Percentiles rank a stretch among this genome's conserved stretches.
Evolutionary conservation across 2,329 filamentous ascomycete species (phyloP).

Genomic region (Dendryphion nanum): DNA sequence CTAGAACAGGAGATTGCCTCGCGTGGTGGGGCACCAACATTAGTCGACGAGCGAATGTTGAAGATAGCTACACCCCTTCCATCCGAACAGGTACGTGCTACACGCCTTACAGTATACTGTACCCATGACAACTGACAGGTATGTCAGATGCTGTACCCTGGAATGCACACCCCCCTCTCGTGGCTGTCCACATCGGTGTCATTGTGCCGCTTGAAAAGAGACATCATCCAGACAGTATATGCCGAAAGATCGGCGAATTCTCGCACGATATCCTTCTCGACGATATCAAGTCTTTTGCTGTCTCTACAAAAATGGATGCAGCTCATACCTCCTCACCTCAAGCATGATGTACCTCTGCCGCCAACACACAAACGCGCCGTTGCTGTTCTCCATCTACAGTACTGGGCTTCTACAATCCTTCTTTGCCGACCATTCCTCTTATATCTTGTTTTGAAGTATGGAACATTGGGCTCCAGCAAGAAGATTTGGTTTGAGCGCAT

Average conservation of each 20-base stretch:
- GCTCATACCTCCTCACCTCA: slow-evolving; percentile 32
- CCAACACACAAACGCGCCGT: slow-evolving; percentile 36
- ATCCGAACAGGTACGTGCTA: slow-evolving; percentile 33
- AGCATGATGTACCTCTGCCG: slow-evolving; percentile 26
- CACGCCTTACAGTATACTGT: no score
- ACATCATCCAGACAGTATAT: slow-evolving; percentile 35
- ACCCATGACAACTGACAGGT: no score
- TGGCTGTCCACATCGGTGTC: slow-evolving; percentile 32
- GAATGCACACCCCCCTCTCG: slow-evolving; percentile 32
- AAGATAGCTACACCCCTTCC: slow-evolving; percentile 30
- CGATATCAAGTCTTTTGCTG: slow-evolving; percentile 29
- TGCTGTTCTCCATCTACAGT: slow-evolving; percentile 32
- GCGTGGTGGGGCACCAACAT: slow-evolving; percentile 33
- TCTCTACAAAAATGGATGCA: slow-evolving; percentile 34
- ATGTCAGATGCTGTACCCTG: slow-evolving; percentile 30
- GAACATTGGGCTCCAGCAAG: slow-evolving; percentile 21
- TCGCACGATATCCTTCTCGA: slow-evolving; percentile 33
- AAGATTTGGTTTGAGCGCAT: slow-evolving; percentile 35
- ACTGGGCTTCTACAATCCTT: slow-evolving; percentile 36
- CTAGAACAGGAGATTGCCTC: slow-evolving; percentile 37
- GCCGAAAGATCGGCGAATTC: slow-evolving; percentile 25
- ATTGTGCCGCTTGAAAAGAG: slow-evolving; percentile 31
- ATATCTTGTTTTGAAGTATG: slow-evolving; percentile 30
- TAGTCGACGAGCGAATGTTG: slow-evolving; percentile 33
- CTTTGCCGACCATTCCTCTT: slow-evolving; percentile 36